These are phyloP conservation scores for Alternaria panax DNA, from an alignment of 2,329 filamentous ascomycete genomes.

Conservation along the genomic window DNA sequence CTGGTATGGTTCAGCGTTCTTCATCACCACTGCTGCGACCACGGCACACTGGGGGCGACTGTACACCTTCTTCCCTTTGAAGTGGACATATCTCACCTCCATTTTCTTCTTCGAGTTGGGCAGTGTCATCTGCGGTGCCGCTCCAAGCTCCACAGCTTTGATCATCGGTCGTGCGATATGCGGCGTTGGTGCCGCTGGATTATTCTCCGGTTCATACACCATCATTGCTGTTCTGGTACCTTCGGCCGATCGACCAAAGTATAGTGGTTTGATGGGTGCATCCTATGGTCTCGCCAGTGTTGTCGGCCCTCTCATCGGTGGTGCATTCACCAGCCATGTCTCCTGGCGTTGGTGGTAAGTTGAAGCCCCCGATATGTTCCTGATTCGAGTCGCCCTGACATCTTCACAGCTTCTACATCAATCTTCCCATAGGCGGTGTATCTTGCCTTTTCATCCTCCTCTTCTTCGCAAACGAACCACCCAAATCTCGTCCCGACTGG, in stretches of 20 bases:
- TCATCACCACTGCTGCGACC: constrained; percentile 20
- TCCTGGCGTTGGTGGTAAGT: constrained; percentile 52
- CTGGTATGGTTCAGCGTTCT: constrained; percentile 46
- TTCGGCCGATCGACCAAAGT: constrained; percentile 51
- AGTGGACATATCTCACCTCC: constrained; percentile 18
- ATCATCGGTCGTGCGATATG: constrained; percentile 9
- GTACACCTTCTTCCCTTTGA: constrained; percentile 25
- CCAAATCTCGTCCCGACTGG: constrained; percentile 22
- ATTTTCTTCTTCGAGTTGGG: constrained; percentile 7
- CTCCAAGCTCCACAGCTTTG: not conserved
- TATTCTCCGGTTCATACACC: constrained; percentile 36
- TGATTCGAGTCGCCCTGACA: not conserved
- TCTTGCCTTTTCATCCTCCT: constrained; percentile 42
- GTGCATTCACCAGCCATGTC: constrained; percentile 48
- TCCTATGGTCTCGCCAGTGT: constrained; percentile 49
- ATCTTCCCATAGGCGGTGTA: constrained; percentile 55
- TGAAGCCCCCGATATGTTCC: rapidly evolving
- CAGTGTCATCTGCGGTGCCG: constrained; percentile 7
- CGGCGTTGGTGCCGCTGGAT: constrained; percentile 4
- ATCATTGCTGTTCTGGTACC: constrained; percentile 55
- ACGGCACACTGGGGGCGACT: constrained; percentile 23
- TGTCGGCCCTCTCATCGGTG: constrained; percentile 53
- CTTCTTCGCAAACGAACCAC: constrained; percentile 39
- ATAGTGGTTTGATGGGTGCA: constrained; percentile 48
- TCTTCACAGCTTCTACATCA: constrained; percentile 45